A percentile compares a stretch with the other conserved stretches of the same genome.
Conservation (phyloP, 495 filamentous ascomycete genomes). For the Entonaema liquescens region DNA sequence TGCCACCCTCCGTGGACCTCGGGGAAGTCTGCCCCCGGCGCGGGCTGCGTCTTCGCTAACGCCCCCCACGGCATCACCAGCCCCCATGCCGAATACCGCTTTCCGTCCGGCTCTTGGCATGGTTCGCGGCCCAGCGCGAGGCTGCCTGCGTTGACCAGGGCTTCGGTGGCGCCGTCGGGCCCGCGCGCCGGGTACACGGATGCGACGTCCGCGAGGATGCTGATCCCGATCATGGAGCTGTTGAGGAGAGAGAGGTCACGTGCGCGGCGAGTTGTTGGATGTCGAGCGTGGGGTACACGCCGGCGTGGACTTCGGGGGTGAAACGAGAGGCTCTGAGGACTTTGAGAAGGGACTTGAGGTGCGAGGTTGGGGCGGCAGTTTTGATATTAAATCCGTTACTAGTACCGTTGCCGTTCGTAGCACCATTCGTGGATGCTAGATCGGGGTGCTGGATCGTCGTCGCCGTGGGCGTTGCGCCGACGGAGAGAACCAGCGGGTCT, state of each 20-base stretch:
- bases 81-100: conserved; percentile 75
- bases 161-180: conserved; percentile 64
- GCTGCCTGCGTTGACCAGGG: conserved; percentile 73
- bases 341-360: conserved; percentile 42
- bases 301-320: conserved; percentile 73
- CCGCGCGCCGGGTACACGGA: conserved; percentile 71
- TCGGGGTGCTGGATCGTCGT: conserved; percentile 60
- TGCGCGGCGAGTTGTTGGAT: conserved; percentile 84
- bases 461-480: conserved; percentile 85
- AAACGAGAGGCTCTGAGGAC: conserved; percentile 46
- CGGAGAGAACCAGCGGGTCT: conserved; percentile 67
- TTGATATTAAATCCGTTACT: conserved; percentile 12
- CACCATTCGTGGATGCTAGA: conserved; percentile 11
- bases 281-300: conserved; percentile 78
- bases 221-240: conserved; percentile 69
- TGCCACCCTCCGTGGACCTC: conserved; percentile 63
- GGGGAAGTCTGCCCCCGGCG: conserved; percentile 51
- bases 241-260: conserved; percentile 51
- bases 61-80: conserved; percentile 70
- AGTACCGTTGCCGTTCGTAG: neutral
- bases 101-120: conserved; percentile 58
- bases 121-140: conserved; percentile 82
- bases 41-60: conserved; percentile 19
- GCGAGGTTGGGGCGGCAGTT: conserved; percentile 30
- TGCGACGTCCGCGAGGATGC: conserved; percentile 75